phyloP scores from a whole-genome alignment of 2,329 filamentous ascomycete genomes.

The Colletotrichum noveboracense region DNA sequence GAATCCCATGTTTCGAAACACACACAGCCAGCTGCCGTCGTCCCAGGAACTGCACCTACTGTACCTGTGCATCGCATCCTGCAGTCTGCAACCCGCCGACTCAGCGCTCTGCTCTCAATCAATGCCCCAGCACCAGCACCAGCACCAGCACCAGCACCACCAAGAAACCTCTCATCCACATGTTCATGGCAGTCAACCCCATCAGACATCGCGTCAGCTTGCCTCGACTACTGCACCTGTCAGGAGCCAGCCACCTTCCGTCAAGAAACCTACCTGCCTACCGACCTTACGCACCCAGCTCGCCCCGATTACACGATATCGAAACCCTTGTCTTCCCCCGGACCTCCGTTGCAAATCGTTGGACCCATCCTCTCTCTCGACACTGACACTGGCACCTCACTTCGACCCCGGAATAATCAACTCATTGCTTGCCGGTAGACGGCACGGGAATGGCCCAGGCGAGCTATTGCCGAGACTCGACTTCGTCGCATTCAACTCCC shows the following conservation, averaged over 20 bases:
- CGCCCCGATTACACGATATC: conserved; percentile 9
- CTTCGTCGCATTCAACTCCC: background rate
- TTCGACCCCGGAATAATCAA: background rate
- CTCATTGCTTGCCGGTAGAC: background rate
- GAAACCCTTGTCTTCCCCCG: conserved; percentile 14
- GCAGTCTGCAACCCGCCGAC: background rate
- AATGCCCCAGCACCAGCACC: background rate
- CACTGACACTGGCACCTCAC: background rate
- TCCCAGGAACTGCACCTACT: conserved; percentile 18
- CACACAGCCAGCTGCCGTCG: conserved; percentile 10
- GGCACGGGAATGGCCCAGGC: background rate
- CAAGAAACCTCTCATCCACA: background rate
- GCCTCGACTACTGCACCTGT: conserved; percentile 2
- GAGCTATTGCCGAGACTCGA: background rate
- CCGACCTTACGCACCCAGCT: background rate
- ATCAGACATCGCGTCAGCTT: background rate
- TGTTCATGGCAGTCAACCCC: background rate
- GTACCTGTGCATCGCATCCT: conserved; percentile 5
- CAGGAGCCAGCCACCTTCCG: background rate
- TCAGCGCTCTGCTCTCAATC: background rate
- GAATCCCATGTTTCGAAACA: conserved; percentile 20
- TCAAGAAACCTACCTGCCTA: background rate
- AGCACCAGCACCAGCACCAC: background rate
- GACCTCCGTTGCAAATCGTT: conserved; percentile 18
- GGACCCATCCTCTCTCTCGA: background rate